These are phyloP conservation scores for Lactuca sativa DNA, from an alignment of 129 eudicot genomes.

Conservation along the genomic window DNA sequence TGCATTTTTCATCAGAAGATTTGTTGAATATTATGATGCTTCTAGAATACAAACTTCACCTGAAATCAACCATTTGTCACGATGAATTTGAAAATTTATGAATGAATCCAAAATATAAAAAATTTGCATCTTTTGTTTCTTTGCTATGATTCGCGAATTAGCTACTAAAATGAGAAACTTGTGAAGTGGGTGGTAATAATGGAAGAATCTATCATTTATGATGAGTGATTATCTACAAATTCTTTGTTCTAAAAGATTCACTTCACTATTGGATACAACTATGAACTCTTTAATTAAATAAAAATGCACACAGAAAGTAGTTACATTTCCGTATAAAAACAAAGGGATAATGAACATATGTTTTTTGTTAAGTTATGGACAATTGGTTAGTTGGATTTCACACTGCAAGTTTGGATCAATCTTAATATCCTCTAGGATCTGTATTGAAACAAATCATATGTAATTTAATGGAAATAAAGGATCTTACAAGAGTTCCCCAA, in stretches of 20 bases:
- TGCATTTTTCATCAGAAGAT: slow-evolving; percentile 34
- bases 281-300: too few relatives aligned
- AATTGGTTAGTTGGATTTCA: slow-evolving; percentile 4
- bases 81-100: not conserved
- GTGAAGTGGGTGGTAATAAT: not conserved
- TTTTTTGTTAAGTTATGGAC: not conserved
- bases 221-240: not conserved
- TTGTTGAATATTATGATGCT: slow-evolving; percentile 5
- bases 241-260: not conserved
- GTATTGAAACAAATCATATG: not conserved
- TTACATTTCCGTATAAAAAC: not conserved
- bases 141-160: not conserved
- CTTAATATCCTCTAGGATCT: slow-evolving; percentile 1
- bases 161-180: too few relatives aligned
- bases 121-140: not conserved
- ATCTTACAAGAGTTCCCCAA: not conserved
- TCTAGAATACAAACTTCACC: slow-evolving; percentile 19
- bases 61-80: slow-evolving; percentile 21
- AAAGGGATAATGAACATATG: not conserved
- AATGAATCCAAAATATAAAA: not conserved
- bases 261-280: not conserved
- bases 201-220: not conserved
- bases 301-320: not conserved
- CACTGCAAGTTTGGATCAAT: not conserved
- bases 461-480: not conserved